Evolutionary conservation across 495 filamentous ascomycete species (phyloP), one percentile per base, ranked within the genome.

Genomic region (Beverwykella pulmonaria): DNA sequence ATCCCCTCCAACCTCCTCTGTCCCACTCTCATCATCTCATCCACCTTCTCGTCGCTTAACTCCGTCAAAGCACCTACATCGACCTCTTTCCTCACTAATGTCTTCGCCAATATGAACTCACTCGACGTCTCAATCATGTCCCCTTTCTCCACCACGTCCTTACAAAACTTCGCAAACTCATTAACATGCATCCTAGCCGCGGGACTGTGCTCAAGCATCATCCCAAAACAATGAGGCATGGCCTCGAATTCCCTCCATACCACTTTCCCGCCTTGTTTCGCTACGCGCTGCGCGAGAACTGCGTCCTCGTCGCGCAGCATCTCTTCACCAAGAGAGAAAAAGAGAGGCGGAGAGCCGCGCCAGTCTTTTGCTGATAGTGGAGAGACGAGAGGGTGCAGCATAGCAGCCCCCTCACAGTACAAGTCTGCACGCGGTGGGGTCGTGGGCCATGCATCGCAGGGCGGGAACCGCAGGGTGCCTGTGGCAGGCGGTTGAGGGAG

Each of bases 221-320:
- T 69, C 0, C 81, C 86, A 73, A 95, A 96, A 63, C 88, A 90
- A 73, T 98, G 93, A 48, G 93, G 92, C 91, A 96, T 95, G 0
- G 87, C 88, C 75, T 93, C 90, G 69, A 86, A 96, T 75, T 91
- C 83, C 71, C 92, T 86, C 41, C 86, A 88, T 32, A 84, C 77
- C 5, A 96, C 85, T 0, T 75, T 67, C 0, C 89, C 90, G 14
- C 88, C 88, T 15, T 87, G 86, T 7, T 72, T 68, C 29, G 82
- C 79, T 1, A 91, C 79, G 34, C 82, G 81, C 8, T 82, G 76
- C 14, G 88, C 90, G 6, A 90, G 60, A 39, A 86, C 82, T 47
- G 82, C 78, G 56, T 80, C 84, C 71, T 94, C 91, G 74, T 97
- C 92, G 0, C 85, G 76, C 26, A 97, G 81, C 62, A 85, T 82